Conservation (phyloP, 768 basidiomycete genomes). For the Serendipita sp. region DNA sequence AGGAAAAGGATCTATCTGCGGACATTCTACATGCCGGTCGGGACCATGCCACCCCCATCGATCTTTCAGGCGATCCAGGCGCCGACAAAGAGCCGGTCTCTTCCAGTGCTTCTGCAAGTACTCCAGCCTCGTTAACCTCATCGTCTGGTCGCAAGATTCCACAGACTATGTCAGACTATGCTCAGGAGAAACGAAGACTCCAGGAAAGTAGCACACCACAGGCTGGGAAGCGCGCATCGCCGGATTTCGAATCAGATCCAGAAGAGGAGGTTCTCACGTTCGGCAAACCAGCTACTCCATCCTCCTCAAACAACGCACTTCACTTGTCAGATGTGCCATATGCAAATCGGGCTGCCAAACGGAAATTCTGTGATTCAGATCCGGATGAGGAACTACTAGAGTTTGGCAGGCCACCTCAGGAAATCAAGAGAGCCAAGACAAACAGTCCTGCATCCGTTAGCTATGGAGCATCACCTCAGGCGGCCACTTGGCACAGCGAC, state of each 20-base stretch:
- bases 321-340: background rate
- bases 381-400: background rate
- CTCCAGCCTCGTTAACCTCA: background rate
- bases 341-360: background rate
- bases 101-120: background rate
- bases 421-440: background rate
- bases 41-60: background rate
- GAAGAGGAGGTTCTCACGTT: background rate
- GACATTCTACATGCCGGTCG: background rate
- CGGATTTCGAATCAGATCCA: background rate
- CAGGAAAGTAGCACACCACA: background rate
- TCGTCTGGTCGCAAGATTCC: background rate
- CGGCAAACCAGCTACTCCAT: background rate
- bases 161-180: background rate
- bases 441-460: background rate
- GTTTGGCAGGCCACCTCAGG: background rate
- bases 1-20: background rate
- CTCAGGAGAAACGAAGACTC: background rate
- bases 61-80: background rate
- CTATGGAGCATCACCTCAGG: background rate
- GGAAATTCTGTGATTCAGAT: conserved; percentile 4
- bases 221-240: background rate
- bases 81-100: conserved; percentile 3
- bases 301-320: background rate
- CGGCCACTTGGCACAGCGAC: background rate